phyloP scores from a whole-genome alignment of 495 filamentous ascomycete genomes.

The Xylaria castorea region DNA sequence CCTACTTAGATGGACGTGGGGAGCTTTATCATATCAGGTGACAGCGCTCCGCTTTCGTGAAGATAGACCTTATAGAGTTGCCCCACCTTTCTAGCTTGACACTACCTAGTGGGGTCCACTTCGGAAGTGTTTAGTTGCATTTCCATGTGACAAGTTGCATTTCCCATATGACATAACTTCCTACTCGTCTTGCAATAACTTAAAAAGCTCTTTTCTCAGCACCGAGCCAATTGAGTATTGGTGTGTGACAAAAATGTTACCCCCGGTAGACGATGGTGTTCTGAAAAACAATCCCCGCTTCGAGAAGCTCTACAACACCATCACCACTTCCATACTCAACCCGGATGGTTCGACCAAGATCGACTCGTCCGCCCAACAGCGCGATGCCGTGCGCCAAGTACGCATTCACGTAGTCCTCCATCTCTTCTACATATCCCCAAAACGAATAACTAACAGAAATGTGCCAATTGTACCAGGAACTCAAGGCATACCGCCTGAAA shows the following conservation, averaged over 20 bases:
- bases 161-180: not conserved
- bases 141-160: not conserved
- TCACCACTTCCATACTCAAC: slow-evolving; percentile 65
- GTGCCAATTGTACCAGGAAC: slow-evolving; percentile 39
- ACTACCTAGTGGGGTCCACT: not conserved
- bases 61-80: not conserved
- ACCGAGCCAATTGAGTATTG: not conserved
- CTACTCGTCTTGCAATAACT: not conserved
- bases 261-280: slow-evolving; percentile 67
- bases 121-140: not conserved
- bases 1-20: not conserved
- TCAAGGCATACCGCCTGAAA: slow-evolving; percentile 49
- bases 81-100: not conserved
- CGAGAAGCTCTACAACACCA: slow-evolving; percentile 64
- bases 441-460: not conserved
- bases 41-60: slow-evolving; percentile 36
- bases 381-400: slow-evolving; percentile 61
- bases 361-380: slow-evolving; percentile 59
- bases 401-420: not conserved
- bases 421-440: not conserved
- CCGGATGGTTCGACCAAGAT: slow-evolving; percentile 66
- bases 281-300: slow-evolving; percentile 70
- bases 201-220: not conserved
- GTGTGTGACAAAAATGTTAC: slow-evolving; percentile 59
- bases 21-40: slow-evolving; percentile 30